Evolutionary conservation across 2,329 filamentous ascomycete genomes (phyloP), one percentile per base, ranked within the genome.

Genomic region (Fusarium proliferatum): DNA sequence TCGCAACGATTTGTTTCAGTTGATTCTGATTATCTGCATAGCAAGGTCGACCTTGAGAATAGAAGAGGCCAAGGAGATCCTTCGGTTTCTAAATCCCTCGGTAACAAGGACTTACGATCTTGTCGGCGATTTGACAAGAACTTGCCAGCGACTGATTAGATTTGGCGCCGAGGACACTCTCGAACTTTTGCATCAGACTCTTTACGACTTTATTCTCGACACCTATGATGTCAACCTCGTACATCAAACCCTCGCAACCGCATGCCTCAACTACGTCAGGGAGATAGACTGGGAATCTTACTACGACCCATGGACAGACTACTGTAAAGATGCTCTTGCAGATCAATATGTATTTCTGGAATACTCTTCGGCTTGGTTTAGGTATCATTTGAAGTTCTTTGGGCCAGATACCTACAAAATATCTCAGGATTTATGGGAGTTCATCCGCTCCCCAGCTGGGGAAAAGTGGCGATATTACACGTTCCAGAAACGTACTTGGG

Each of bases 131-230:
- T 39, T 76, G 46, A 66, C 56, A 21, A 61, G 64, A 51, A 69
- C 62, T 34, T 76, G 72, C 30, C 72, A 71, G 49, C 49, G 72
- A 21, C 58, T 76, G 13, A 56, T 75, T 42, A 73, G 62, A 43
- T 71, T 73, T 39, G 70, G 67, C 6, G 38, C 48, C 8, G 70
- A 71, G 26, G 67, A 63, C 16, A 71, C 69, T 6, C 36, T 76
- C 13, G 73, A 75, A 45, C 72, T 76, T 33, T 52, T 74, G 12
- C 73, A 76, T n/a, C 72, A 75, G 51, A 76, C 73, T 17, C 60
- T 76, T 28, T 74, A 76, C 43, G 73, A 76, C 48, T 71, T 69
- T 42, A 75, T 76, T 19, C 65, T 55, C 23, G 72, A 65, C 34
- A 75, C 72, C 10, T 76, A 73, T 51, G 67, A 74, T 41, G 53